phyloP scores from a whole-genome alignment of 108 stramenopile genomes.

The Pseudonitzschia delicatissima region DNA sequence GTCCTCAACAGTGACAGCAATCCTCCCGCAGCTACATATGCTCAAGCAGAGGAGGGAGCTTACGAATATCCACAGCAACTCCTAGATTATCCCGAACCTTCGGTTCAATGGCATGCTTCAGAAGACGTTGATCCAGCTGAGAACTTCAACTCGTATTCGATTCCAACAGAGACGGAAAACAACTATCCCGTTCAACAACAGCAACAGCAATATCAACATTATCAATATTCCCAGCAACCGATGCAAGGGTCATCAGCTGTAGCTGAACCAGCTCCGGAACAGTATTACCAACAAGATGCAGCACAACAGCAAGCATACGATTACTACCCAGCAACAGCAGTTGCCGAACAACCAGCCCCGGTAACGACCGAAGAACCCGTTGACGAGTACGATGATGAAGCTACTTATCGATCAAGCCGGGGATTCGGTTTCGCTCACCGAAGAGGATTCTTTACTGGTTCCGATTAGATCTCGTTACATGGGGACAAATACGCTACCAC shows the following conservation, averaged over 20 bases:
- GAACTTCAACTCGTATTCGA: not conserved
- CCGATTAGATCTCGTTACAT: too few relatives aligned
- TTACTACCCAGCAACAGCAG: not conserved
- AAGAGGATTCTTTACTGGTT: constrained; percentile 1
- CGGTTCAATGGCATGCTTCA: not conserved
- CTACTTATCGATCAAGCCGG: constrained; percentile 8
- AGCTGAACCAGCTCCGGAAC: not conserved
- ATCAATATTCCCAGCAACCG: not conserved
- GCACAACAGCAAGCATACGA: not conserved
- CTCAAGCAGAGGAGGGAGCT: too few relatives aligned
- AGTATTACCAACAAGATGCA: not conserved
- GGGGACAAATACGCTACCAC: too few relatives aligned
- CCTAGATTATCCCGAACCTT: not conserved
- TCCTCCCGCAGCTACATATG: not conserved
- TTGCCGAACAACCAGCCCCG: not conserved
- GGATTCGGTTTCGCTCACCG: constrained; percentile 9
- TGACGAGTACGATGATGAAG: not conserved
- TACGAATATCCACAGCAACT: not conserved
- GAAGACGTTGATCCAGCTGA: too few relatives aligned
- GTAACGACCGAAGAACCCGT: not conserved
- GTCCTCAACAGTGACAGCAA: not conserved
- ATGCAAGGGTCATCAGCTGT: not conserved
- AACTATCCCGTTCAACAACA: not conserved
- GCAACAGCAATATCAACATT: constrained; percentile 1
- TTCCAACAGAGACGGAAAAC: not conserved